Percentiles rank a stretch among this genome's conserved stretches.
Evolutionary conservation across 2,329 filamentous ascomycete species (phyloP).

Genomic region (Xenosphaeropsis pyriputrescens): DNA sequence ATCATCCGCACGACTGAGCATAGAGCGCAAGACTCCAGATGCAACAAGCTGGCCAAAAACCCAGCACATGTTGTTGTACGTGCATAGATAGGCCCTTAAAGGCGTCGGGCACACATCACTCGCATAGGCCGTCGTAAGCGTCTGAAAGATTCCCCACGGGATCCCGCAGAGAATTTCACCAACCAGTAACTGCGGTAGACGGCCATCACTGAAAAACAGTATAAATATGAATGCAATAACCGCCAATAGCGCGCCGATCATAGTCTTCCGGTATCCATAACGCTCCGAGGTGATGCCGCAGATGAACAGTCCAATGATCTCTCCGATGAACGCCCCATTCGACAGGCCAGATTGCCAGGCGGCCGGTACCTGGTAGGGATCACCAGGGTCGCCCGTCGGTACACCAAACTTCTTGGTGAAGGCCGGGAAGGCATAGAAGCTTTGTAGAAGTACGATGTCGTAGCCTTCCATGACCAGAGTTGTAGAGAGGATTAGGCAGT

Average conservation of each 20-base stretch:
- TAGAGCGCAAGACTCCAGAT: constrained; percentile 26
- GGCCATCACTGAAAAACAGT: constrained; percentile 31
- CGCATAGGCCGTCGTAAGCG: constrained; percentile 15
- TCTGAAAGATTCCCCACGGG: constrained; percentile 33
- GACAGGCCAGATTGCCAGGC: constrained; percentile 20
- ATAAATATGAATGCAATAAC: constrained; percentile 31
- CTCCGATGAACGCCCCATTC: constrained; percentile 19
- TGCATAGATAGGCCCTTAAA: constrained; percentile 18
- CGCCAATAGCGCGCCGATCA: constrained; percentile 28
- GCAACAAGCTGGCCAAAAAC: constrained; percentile 31
- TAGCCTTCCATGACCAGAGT: constrained; percentile 89
- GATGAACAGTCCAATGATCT: constrained; percentile 32
- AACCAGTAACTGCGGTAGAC: constrained; percentile 27
- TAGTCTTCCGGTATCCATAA: constrained; percentile 34
- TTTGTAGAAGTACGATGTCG: constrained; percentile 22
- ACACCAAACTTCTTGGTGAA: constrained; percentile 23
- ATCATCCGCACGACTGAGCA: constrained; percentile 23
- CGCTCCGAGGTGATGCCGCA: constrained; percentile 33
- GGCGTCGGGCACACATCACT: constrained; percentile 17
- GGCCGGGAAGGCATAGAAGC: constrained; percentile 19
- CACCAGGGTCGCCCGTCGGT: constrained; percentile 8
- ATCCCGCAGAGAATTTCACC: constrained; percentile 34
- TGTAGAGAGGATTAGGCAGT: constrained; percentile 74
- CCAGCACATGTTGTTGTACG: constrained; percentile 40
- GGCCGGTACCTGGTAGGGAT: constrained; percentile 19